Base-by-base conservation (phyloP, 306 rosid genomes). In the Glycine latifolia region DNA sequence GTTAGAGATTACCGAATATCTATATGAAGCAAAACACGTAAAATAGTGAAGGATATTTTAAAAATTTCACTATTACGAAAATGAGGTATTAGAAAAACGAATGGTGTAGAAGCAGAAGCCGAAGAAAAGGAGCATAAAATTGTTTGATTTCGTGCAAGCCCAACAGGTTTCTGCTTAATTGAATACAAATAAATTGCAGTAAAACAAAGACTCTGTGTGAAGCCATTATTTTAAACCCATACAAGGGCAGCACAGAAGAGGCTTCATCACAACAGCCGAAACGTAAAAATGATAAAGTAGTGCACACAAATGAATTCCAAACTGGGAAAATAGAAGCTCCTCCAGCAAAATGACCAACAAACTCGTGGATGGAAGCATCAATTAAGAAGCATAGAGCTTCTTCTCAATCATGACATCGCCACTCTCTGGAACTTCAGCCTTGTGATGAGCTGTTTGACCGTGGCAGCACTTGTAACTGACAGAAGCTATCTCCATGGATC, bases 391-490 rank as follows among this genome's bases (percentile, higher is more conserved):
- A 10, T 52, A 63, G 44, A 39, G 44, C 52, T 54, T 76, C 77
- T 85, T 85, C 82, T 85, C 88, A 85, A 85, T 85, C 82, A 70
- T 61, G 53, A 85, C 83, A 72, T 66, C 48, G 7, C 88, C 85
- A 63, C 85, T 72, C 69, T 71, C 75, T 0, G 77, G 80, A 55
- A 4, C 37, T 20, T 85, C 83, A 65, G 10, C 67, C 20, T 1
- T 20, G 3, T 80, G n/a, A 3, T 65, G 10, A 43, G 16, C 31
- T 26, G 31, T 12, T 1, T 72, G 80, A n/a, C 88, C 88, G 35
- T 85, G 88, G 59, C 88, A 85, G 35, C 88, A 85, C 73, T 67
- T 85, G n/a, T 85, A 85, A 13, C 77, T 77, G 3, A 85, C 79
- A 56, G 85, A 54, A 0, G 76, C 82, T 8, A 81, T 85, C 10